Base-by-base conservation (phyloP, 2,329 filamentous ascomycete genomes). In the Fusarium heterosporum region DNA sequence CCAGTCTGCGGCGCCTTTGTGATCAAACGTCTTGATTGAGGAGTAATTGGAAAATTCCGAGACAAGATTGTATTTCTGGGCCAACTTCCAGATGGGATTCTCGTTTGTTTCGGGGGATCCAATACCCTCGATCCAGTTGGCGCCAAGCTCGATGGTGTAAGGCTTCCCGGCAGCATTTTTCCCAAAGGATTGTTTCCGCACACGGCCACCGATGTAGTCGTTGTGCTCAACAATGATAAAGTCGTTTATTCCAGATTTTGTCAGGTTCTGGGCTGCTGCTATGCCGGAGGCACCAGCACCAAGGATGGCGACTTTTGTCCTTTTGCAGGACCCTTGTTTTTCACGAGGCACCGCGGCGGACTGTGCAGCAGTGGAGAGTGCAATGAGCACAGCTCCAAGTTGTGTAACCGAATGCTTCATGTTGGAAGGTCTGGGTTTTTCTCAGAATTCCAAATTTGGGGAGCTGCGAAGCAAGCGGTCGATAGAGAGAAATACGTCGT, bases 161-260 rank as follows among this genome's bases (percentile, higher is more conserved):
- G 85, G 83, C 1, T 82, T 78, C 1, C 86, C 86, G 34, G 85
- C 78, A 0, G 76, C 34, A 5, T 77, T 73, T 16, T 79, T 76
- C 6, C 88, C 88, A 68, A 90, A 90, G 0, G 80, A 78, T 0
- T 82, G 82, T 61, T 90, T 84, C n/a, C 77, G 77, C 38, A 89
- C 82, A 8, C 89, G 84, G 2, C 89, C 89, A 2, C 89, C 89
- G 58, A 91, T 84, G 13, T 84, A 81, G 59, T 84, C 79, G 13
- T 88, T 87, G 61, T 87, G 86, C 61, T 91, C 89, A 4, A 91
- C 75, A 45, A 91, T 87, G 9, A 91, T 52, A 59, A 91, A 91
- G 60, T 91, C 88, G 0, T 81, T 77, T 8, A 91, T 78, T 0
- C 87, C 89, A 4, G 83, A 82, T 53, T 91, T 89, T 6, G 81